Evolutionary conservation across 768 basidiomycete genomes (phyloP), one percentile per base, ranked within the genome.

Genomic region (Suillus placidus): DNA sequence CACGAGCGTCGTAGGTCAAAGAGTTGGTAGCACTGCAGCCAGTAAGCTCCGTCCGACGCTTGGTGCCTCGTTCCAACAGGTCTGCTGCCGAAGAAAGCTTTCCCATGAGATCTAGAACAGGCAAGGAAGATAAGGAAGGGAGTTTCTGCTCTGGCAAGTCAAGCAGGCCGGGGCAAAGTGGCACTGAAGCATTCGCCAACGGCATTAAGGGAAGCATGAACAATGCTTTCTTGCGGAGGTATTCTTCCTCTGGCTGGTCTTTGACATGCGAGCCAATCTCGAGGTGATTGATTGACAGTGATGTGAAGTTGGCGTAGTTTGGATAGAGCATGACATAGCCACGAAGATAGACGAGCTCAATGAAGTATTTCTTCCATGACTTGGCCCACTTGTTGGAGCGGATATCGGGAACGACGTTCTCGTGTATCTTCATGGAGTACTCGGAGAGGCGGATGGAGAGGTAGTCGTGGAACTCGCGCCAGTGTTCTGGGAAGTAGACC

Each of bases 281-380:
- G 63, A 95, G 83, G 71, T 94, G 94, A 74, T 95, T 95, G n/a
- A 93, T 95, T 66, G 94, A 95, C 8, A 95, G 76, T 35, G 93
- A 94, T 43, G 82, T 74, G 70, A 87, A 93, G 52, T 80, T 82
- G 49, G 80, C 83, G 72, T 86, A 95, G 78, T 95, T 95, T 13
- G 94, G 93, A 72, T 95, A 95, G 37, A 95, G 85, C 94, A 95
- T 95, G 61, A 88, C 85, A 76, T 93, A 93, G 3, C 93, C 92
- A 6, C 88, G 87, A 16, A 95, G 82, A 75, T 88, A 92, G 49
- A 86, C 87, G 63, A 95, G 82, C 76, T 95, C 94, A 76, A 94
- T 94, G 74, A 94, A 93, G 77, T 89, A 94, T 67, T 88, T 89
- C 76, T 95, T 95, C 94, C 94, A 95, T 8, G 91, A 93, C 60